These are phyloP conservation scores for Cercospora sp. DNA, from an alignment of 2,329 filamentous ascomycete genomes.

Conservation along the genomic window DNA sequence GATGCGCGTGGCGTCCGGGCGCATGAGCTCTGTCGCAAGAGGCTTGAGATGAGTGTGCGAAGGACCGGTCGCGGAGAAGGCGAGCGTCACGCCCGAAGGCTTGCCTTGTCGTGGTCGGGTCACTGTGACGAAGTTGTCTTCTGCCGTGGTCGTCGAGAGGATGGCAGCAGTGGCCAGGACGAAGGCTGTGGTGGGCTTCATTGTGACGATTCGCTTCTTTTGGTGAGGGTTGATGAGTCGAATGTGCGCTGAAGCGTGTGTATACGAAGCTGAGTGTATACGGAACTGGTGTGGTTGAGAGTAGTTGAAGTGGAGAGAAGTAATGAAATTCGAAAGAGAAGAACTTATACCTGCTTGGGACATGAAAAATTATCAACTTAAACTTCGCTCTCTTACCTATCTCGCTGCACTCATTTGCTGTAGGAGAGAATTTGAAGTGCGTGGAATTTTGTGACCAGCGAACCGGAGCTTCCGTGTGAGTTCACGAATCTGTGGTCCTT, in stretches of 20 bases:
- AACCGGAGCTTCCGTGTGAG: background rate
- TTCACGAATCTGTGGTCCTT: background rate
- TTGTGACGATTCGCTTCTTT: background rate
- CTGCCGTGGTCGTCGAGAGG: background rate
- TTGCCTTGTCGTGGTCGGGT: background rate
- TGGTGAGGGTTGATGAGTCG: background rate
- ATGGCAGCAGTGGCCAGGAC: background rate
- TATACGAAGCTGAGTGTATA: background rate
- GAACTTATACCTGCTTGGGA: background rate
- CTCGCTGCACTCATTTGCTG: background rate
- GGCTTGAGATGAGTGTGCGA: background rate
- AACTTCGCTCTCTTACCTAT: background rate
- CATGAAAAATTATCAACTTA: background rate
- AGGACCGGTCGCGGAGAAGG: background rate
- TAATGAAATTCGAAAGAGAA: background rate
- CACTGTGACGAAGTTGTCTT: background rate
- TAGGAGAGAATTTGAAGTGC: background rate
- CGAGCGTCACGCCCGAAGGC: background rate
- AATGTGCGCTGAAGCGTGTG: background rate
- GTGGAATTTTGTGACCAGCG: background rate
- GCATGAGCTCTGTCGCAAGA: background rate
- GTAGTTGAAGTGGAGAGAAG: background rate
- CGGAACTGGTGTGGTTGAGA: background rate
- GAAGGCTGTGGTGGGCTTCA: background rate
- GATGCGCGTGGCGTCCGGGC: background rate